Conservation (phyloP, 2,329 filamentous ascomycete genomes). For the Cytospora leucostoma region DNA sequence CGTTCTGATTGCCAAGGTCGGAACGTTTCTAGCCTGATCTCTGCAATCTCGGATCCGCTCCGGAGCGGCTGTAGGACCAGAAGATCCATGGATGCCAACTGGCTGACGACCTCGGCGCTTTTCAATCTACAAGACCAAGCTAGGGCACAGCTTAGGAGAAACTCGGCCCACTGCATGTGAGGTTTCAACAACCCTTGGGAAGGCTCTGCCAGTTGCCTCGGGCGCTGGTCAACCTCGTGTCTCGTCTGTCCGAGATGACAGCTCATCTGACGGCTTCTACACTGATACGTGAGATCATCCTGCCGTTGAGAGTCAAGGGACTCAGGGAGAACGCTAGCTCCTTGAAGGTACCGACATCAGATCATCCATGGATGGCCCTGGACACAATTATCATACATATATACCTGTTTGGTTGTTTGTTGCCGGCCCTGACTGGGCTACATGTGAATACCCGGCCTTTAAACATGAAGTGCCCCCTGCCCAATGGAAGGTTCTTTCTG, state of each 20-base stretch:
- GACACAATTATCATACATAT: neutral
- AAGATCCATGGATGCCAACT: neutral
- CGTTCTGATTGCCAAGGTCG: neutral
- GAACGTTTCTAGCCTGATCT: neutral
- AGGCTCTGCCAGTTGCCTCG: conserved; percentile 7
- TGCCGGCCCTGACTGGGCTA: neutral
- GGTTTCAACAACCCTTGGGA: conserved; percentile 14
- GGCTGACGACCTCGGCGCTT: neutral
- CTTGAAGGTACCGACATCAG: neutral
- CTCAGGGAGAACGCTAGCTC: neutral
- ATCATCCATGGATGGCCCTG: neutral
- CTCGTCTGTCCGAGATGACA: conserved; percentile 12
- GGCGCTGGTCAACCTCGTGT: conserved; percentile 4
- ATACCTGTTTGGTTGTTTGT: too few relatives aligned
- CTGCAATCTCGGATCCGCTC: neutral
- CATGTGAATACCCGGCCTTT: conserved; percentile 16
- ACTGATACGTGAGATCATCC: neutral
- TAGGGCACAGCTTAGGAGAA: conserved; percentile 7
- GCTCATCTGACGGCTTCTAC: neutral
- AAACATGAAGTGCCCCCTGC: conserved; percentile 12
- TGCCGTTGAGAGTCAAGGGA: neutral
- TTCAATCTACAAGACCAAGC: conserved; percentile 18
- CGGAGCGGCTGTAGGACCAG: neutral
- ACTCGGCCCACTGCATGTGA: neutral
- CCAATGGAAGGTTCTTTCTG: conserved; percentile 8